These are phyloP conservation scores for Termitomyces sp. DNA, from an alignment of 768 basidiomycete genomes.

Conservation along the genomic window DNA sequence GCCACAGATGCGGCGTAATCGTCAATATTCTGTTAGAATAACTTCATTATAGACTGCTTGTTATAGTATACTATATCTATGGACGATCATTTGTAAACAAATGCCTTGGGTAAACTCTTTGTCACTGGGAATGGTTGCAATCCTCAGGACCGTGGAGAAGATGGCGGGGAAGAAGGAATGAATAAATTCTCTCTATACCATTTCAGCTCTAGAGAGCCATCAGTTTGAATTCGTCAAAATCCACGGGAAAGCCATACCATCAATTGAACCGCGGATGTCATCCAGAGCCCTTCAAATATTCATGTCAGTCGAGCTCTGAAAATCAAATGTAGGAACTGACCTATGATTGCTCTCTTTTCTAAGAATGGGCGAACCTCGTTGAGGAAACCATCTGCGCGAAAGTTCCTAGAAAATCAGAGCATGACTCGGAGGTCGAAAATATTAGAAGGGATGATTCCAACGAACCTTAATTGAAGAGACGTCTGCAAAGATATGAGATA, in stretches of 20 bases:
- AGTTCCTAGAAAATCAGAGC: conserved; percentile 49
- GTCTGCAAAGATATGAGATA: conserved; percentile 39
- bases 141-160: background rate
- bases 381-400: conserved; percentile 68
- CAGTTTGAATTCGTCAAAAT: background rate
- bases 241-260: conserved; percentile 38
- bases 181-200: conserved; percentile 83
- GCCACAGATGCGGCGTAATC: background rate
- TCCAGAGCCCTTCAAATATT: conserved; percentile 61
- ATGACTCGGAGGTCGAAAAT: background rate
- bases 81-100: background rate
- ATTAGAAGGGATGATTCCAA: background rate
- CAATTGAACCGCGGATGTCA: conserved; percentile 76
- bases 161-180: conserved; percentile 25
- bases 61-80: background rate
- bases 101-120: background rate
- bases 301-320: background rate
- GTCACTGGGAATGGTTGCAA: background rate
- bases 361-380: conserved; percentile 24
- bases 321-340: conserved; percentile 30
- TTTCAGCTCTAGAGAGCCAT: conserved; percentile 52
- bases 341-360: conserved; percentile 48
- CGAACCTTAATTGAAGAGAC: conserved; percentile 80
- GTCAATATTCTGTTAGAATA: background rate
- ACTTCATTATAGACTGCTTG: background rate